phyloP scores from a whole-genome alignment of 768 basidiomycete genomes.

The Mrakia frigida region DNA sequence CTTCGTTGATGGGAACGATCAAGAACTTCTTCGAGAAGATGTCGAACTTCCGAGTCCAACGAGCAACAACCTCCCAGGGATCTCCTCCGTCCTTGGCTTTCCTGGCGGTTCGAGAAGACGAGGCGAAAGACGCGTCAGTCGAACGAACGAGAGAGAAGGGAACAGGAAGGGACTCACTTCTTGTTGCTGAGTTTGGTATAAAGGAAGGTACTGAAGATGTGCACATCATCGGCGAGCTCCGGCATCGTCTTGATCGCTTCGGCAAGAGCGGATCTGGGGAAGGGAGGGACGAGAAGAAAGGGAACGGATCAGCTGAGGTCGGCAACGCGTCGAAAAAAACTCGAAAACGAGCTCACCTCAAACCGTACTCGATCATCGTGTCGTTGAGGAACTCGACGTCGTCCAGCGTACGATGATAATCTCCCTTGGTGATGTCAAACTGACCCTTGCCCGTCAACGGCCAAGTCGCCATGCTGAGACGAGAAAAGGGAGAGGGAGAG shows the following conservation, averaged over 20 bases:
- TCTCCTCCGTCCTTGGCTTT: conserved; percentile 35
- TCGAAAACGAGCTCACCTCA: conserved; percentile 62
- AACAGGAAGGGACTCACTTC: conserved; percentile 22
- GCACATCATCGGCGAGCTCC: conserved; percentile 63
- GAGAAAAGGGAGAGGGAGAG: neutral
- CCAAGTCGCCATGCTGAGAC: conserved; percentile 27
- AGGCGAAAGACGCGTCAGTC: neutral
- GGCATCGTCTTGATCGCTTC: conserved; percentile 46
- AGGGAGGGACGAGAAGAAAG: neutral
- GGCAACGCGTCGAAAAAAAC: neutral
- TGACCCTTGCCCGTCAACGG: conserved; percentile 40
- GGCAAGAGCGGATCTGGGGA: conserved; percentile 16
- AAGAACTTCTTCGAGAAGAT: conserved; percentile 88
- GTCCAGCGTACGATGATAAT: conserved; percentile 65
- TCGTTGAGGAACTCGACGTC: conserved; percentile 84
- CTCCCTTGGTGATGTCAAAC: conserved; percentile 72
- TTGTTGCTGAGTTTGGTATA: conserved; percentile 85
- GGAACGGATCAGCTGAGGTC: too few species aligned
- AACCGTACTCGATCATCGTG: conserved; percentile 89
- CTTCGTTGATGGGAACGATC: conserved; percentile 93
- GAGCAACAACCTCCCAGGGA: conserved; percentile 70
- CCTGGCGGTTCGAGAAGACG: neutral
- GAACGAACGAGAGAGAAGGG: neutral
- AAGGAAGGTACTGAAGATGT: conserved; percentile 96
- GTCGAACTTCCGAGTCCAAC: conserved; percentile 84